Evolutionary conservation across 192 early-diverging fungal species (phyloP).

Genomic region (Rhizoclosmatium globosum): DNA sequence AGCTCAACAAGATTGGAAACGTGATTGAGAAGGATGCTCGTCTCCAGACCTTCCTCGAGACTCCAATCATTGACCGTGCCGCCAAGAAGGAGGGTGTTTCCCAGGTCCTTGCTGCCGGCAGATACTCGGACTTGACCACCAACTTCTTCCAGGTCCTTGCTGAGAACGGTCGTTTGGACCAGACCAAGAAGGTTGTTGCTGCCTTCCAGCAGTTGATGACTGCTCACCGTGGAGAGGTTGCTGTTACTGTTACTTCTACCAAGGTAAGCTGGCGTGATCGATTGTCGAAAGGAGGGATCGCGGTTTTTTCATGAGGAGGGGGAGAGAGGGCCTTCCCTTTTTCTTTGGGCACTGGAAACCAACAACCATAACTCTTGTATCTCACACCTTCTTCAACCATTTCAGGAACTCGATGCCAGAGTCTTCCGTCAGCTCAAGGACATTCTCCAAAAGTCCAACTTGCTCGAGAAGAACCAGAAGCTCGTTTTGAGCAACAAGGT

Average conservation of each 20-base stretch:
- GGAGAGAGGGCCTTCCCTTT: not conserved
- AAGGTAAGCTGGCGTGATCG: constrained; percentile 59
- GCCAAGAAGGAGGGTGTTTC: constrained; percentile 81
- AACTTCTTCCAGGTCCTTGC: constrained; percentile 93
- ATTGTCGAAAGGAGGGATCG: not conserved
- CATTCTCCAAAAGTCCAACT: constrained; percentile 80
- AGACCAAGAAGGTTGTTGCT: constrained; percentile 82
- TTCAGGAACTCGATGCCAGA: constrained; percentile 79
- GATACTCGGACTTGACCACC: constrained; percentile 80
- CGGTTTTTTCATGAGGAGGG: not conserved
- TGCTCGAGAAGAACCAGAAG: constrained; percentile 83
- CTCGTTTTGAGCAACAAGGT: constrained; percentile 88
- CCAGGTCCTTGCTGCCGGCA: constrained; percentile 67
- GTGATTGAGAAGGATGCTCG: constrained; percentile 77
- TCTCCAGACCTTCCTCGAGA: constrained; percentile 79
- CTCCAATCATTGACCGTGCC: constrained; percentile 83
- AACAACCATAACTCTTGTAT: no score
- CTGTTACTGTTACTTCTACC: constrained; percentile 89
- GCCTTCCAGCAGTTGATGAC: constrained; percentile 86
- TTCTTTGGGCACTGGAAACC: no score
- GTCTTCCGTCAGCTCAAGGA: constrained; percentile 76
- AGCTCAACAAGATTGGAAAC: constrained; percentile 74
- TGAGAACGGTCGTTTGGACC: constrained; percentile 93
- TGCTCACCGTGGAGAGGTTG: constrained; percentile 88
- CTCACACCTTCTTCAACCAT: not conserved